A percentile compares a stretch with the other conserved stretches of the same genome.
phyloP scores from a whole-genome alignment of 495 filamentous ascomycete species.

The Penicillium desertorum region DNA sequence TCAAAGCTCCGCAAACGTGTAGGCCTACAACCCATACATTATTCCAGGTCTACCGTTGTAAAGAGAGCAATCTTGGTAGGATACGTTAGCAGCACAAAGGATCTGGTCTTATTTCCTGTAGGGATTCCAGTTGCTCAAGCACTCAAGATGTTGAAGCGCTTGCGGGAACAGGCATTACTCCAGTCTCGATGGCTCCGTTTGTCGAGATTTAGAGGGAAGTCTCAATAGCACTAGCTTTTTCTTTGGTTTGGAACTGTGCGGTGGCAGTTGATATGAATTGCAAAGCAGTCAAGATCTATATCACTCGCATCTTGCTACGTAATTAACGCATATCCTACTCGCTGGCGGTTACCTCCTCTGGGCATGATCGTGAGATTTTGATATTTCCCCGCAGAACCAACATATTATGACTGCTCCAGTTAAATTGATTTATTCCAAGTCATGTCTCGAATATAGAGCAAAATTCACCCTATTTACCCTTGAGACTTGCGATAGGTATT shows the following conservation, averaged over 20 bases:
- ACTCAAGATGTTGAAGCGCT: no score
- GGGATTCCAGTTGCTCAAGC: no score
- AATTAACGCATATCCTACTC: background rate
- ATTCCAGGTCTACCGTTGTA: no score
- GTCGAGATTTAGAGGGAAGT: no score
- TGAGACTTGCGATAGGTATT: background rate
- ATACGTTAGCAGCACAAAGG: no score
- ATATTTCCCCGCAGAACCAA: background rate
- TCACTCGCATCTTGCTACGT: background rate
- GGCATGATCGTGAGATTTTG: background rate
- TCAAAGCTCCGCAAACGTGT: no score
- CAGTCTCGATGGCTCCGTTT: no score
- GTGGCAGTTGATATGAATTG: background rate
- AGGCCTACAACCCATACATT: no score
- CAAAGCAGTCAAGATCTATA: background rate
- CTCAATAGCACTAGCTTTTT: background rate
- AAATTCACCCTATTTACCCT: background rate
- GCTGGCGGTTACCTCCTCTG: background rate
- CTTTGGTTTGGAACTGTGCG: background rate
- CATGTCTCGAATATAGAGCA: background rate
- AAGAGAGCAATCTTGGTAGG: no score
- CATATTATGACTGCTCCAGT: background rate
- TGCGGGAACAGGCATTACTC: no score
- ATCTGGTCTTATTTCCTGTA: no score
- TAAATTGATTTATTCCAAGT: background rate